Evolutionary conservation across 2,329 filamentous ascomycete species (phyloP), one percentile per base, ranked within the genome.

Genomic region (Hypoxylon sp.): DNA sequence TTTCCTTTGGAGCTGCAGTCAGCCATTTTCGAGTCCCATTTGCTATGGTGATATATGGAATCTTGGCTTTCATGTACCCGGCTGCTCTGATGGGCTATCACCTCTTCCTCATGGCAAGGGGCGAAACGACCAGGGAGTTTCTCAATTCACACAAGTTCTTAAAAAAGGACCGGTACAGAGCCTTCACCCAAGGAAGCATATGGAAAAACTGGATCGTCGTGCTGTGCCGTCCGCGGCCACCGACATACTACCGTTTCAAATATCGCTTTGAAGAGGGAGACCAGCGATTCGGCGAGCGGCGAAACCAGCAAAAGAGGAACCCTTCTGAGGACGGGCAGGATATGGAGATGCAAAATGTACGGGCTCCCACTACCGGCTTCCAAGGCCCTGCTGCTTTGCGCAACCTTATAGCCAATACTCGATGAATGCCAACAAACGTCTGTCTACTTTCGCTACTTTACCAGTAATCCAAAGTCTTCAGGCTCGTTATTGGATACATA

Each of bases 101-200:
- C 81, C 78, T 98, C 51, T 98, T 97, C 82, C 86, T 99, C 47
- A 94, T 97, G 82, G 92, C 90, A 5, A 87, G 95, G 33, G 96
- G 95, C 53, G 95, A 99, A 83, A 99, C 95, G 0, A 99, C 96
- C 0, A 87, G 96, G 73, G 96, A 99, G 81, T 98, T 97, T 79
- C 89, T 99, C 71, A 97, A 97, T 81, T 94, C 92, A 3, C 94
- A 97, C 81, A 98, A 98, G 80, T 98, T 99, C 78, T 84, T 91
- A 70, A 97, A 96, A 82, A 91, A 92, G 74, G 95, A 99, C 78
- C 90, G 96, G 11, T 97, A 97, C 80, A 87, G 94, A 47, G 94
- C 96, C 1, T 99, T 97, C 75, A 94, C 90, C 1, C 94, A 97
- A 76, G 91, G 90, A 37, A 91, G 84, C 72, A 83, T 91, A 52